Conservation (phyloP, 1,139 yeast species). For the Candida neerlandica region DNA sequence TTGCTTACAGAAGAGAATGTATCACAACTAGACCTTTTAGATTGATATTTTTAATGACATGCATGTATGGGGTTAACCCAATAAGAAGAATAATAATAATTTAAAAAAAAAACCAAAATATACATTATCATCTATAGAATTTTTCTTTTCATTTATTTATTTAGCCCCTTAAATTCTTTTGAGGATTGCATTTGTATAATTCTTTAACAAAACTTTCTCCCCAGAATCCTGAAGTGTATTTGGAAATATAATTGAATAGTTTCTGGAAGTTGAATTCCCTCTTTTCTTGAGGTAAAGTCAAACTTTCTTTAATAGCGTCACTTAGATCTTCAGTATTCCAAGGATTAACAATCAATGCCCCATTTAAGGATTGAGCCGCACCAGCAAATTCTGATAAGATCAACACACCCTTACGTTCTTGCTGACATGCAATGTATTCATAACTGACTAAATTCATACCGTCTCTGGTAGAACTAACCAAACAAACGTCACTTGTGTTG, state of each 20-base stretch:
- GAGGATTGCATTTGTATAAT: constrained; percentile 47
- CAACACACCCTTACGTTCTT: constrained; percentile 80
- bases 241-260: constrained; percentile 81
- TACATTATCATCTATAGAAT: constrained; percentile 3
- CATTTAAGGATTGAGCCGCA: constrained; percentile 97
- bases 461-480: constrained; percentile 92
- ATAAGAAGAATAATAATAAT: neutral
- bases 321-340: constrained; percentile 97
- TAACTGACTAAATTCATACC: constrained; percentile 97
- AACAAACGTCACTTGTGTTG: constrained; percentile 83
- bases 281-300: constrained; percentile 83
- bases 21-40: constrained; percentile 10
- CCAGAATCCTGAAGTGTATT: constrained; percentile 96
- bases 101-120: neutral
- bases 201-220: constrained; percentile 96
- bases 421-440: constrained; percentile 96
- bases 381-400: constrained; percentile 95
- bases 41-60: neutral
- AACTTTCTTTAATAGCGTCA: constrained; percentile 81
- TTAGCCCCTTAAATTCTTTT: constrained; percentile 6
- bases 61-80: neutral
- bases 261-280: constrained; percentile 75
- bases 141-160: too few species aligned
- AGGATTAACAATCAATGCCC: constrained; percentile 91
- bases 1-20: constrained; percentile 15